Conservation (phyloP, 495 filamentous ascomycete species). For the Barbatosphaeria neglecta region DNA sequence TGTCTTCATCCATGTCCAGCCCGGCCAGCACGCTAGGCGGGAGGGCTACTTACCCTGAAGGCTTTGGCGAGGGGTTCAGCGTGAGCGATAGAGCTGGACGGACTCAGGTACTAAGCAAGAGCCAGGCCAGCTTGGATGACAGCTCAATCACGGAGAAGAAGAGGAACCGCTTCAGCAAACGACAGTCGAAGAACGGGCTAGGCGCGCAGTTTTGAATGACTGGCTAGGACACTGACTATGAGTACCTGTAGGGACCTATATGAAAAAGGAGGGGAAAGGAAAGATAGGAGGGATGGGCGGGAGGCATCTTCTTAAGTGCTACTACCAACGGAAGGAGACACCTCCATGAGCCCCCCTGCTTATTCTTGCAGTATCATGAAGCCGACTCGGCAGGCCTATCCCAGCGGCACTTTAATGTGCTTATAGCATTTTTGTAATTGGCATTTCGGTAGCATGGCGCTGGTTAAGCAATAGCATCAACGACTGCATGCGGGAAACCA, state of each 20-base stretch:
- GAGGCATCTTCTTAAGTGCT: background rate
- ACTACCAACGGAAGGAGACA: too few relatives aligned
- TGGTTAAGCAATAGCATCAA: background rate
- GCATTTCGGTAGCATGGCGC: slow-evolving; percentile 9
- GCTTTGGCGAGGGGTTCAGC: slow-evolving; percentile 26
- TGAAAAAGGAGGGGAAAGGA: background rate
- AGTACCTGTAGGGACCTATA: background rate
- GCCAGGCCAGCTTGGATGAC: slow-evolving; percentile 45
- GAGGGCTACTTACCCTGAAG: slow-evolving; percentile 21
- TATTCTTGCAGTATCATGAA: background rate
- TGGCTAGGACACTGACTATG: background rate
- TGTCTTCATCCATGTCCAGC: slow-evolving; percentile 61
- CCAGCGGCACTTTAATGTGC: background rate
- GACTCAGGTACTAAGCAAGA: slow-evolving; percentile 37
- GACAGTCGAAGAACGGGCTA: slow-evolving; percentile 81
- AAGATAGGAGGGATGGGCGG: background rate
- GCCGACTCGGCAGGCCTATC: background rate
- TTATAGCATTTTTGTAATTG: slow-evolving; percentile 8
- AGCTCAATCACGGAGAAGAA: slow-evolving; percentile 28
- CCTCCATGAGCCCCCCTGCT: background rate
- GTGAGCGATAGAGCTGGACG: slow-evolving; percentile 38
- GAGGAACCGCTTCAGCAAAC: slow-evolving; percentile 75
- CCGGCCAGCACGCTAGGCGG: slow-evolving; percentile 62
- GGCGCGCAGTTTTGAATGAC: slow-evolving; percentile 58
- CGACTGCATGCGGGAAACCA: background rate